A percentile compares a stretch with the other conserved stretches of the same genome.
Conservation (phyloP, 192 early-diverging fungal genomes). For the Pilaira anomala region DNA sequence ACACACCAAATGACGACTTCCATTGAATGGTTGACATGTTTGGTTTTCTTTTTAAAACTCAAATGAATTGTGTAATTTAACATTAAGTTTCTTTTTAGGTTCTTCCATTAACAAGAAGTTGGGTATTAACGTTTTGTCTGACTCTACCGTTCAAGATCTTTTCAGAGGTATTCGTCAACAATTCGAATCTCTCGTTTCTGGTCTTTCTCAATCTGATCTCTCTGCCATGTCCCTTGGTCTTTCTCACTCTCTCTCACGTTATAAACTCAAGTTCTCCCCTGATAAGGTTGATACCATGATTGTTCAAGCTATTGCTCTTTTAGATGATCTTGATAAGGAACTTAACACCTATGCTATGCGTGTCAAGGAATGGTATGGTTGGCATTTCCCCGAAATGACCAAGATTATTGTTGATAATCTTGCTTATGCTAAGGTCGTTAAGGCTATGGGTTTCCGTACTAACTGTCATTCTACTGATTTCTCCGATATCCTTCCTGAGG, state of each 20-base stretch:
- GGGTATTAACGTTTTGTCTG: slow-evolving; percentile 78
- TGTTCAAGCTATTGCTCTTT: slow-evolving; percentile 94
- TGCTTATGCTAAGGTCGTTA: slow-evolving; percentile 87
- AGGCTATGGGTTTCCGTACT: slow-evolving; percentile 88
- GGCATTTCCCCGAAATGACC: slow-evolving; percentile 99
- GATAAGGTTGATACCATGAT: slow-evolving; percentile 99
- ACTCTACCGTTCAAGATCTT: slow-evolving; percentile 84
- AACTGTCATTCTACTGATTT: slow-evolving; percentile 78
- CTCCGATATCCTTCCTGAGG: slow-evolving; percentile 82
- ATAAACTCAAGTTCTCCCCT: slow-evolving; percentile 99
- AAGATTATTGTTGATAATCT: slow-evolving; percentile 95
- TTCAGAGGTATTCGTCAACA: slow-evolving; percentile 96
- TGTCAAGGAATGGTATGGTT: slow-evolving; percentile 99
- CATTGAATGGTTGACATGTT: neutral
- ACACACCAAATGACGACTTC: no score
- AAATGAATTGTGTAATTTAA: neutral
- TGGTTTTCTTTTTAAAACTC: neutral
- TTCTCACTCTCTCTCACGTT: slow-evolving; percentile 97
- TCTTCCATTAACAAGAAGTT: slow-evolving; percentile 84
- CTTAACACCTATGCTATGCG: slow-evolving; percentile 95
- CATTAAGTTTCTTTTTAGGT: slow-evolving; percentile 31
- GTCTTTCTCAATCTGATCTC: slow-evolving; percentile 84
- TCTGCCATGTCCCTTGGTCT: slow-evolving; percentile 96
- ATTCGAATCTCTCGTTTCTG: slow-evolving; percentile 86
- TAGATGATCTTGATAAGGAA: slow-evolving; percentile 99